Percentiles rank a stretch among this genome's conserved stretches.
Conservation (phyloP, 2,329 filamentous ascomycete genomes). For the Blastomyces gilchristii region DNA sequence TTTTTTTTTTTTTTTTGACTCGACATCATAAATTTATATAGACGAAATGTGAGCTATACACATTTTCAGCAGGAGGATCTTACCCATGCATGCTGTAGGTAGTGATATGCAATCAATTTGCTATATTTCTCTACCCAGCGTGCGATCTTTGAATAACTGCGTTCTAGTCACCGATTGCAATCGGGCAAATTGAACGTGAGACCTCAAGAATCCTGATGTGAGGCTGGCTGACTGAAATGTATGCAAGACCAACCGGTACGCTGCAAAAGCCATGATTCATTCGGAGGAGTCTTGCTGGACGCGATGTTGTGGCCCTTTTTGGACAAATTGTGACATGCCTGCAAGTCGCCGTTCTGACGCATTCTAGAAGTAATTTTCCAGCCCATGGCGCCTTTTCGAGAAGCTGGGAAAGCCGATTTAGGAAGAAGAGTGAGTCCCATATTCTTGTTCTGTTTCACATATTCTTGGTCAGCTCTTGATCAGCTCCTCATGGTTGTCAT, state of each 20-base stretch:
- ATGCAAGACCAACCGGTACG: background rate
- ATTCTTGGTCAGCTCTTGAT: background rate
- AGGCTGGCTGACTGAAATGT: background rate
- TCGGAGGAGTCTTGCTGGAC: background rate
- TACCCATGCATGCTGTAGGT: background rate
- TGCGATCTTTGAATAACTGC: background rate
- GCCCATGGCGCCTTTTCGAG: background rate
- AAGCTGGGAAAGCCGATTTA: background rate
- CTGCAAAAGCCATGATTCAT: background rate
- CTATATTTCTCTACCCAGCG: background rate
- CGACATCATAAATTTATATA: background rate
- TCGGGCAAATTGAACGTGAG: too few species aligned
- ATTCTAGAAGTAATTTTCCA: background rate
- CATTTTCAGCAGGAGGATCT: background rate
- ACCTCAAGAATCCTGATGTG: background rate
- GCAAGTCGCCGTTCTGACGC: background rate
- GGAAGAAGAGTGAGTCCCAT: background rate
- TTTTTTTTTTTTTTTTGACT: background rate
- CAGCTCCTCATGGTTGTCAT: background rate
- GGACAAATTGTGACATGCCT: background rate
- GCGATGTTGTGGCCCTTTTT: background rate
- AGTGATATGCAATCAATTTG: background rate
- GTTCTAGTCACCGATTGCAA: background rate
- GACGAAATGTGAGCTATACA: background rate
- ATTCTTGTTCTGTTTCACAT: background rate